Evolutionary conservation across 108 stramenopile genomes (phyloP).

Genomic region (Skeletonema tropicum): DNA sequence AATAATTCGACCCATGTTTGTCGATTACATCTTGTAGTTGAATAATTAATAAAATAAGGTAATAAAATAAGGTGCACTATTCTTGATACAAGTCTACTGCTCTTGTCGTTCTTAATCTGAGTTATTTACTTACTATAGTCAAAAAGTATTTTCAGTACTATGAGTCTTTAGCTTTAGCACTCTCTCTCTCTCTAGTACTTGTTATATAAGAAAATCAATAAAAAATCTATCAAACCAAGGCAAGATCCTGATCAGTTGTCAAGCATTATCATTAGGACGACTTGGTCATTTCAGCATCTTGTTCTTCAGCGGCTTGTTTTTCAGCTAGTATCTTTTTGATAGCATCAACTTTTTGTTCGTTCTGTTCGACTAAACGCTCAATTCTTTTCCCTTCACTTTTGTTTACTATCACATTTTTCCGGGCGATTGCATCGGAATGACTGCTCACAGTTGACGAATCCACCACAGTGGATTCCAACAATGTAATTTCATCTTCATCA

Average conservation of each 20-base stretch:
- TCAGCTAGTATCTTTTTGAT: constrained; percentile 12
- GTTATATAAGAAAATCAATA: not conserved
- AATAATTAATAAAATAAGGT: too few species aligned
- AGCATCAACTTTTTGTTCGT: constrained; percentile 51
- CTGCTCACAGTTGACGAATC: constrained; percentile 44
- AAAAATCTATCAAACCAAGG: not conserved
- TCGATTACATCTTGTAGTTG: too few species aligned
- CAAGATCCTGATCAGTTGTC: not conserved
- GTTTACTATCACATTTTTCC: constrained; percentile 31
- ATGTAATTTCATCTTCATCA: constrained; percentile 4
- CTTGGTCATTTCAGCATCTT: constrained; percentile 1
- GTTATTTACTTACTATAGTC: too few species aligned
- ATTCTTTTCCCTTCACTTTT: constrained; percentile 57
- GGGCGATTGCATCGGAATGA: constrained; percentile 43
- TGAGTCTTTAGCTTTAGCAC: too few species aligned
- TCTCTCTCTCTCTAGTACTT: not conserved
- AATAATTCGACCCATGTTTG: too few species aligned
- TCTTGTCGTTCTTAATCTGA: too few species aligned
- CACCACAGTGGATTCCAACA: constrained; percentile 13
- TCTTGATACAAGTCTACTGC: too few species aligned
- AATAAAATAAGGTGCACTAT: too few species aligned
- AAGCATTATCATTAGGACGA: not conserved
- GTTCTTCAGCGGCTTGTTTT: not conserved
- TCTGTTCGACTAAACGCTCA: constrained; percentile 73
- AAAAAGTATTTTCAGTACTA: too few species aligned